Evolutionary conservation across 1,139 yeast genomes (phyloP), one percentile per base, ranked within the genome.

Genomic region (Zygosaccharomyces pseudobailii): DNA sequence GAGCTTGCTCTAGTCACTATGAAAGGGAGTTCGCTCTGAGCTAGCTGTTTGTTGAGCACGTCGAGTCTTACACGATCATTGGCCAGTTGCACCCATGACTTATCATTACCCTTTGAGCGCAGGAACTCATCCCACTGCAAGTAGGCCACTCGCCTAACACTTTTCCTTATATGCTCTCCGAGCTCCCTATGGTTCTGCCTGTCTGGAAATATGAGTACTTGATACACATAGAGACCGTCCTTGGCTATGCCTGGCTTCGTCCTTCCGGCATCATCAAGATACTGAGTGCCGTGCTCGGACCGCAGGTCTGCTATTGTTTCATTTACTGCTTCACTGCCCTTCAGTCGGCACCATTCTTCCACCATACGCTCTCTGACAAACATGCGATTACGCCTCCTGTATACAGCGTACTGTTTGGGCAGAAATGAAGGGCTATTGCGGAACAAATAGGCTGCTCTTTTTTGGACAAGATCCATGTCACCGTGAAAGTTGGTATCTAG

Each of bases 201-300:
- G 0, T 66, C 65, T 0, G 86, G 84, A 3, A 72, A 70, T 10
- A 67, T 55, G 6, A 53, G 49, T 19, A 73, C 59, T 8, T 63
- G 56, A 48, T 76, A 71, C 35, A 70, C 62, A 55, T 76, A 84
- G 5, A 78, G 56, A 0, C 84, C 84, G 55, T 76, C 80, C 27
- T 62, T 67, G 8, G 56, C 59, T 5, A 54, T 44, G 2, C 64
- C 63, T 4, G 33, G 38, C 21, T 45, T 46, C 8, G 57, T 47
- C 22, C 56, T 42, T 2, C 55, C 55, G 5, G 43, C 19, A 5
- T 9, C 24, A 37, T 55, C 56, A 24, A 52, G 17, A 23, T 20
- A 48, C 20, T 36, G 44, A 5, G 43, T 36, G 28, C 22, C 39
- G 27, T 3, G 54, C 44, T 42, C 49, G 49, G 42, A 58, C 51